A percentile compares a stretch with the other conserved stretches of the same genome.
phyloP scores from a whole-genome alignment of 805 yeast genomes.

The Starmerella davenportii region DNA sequence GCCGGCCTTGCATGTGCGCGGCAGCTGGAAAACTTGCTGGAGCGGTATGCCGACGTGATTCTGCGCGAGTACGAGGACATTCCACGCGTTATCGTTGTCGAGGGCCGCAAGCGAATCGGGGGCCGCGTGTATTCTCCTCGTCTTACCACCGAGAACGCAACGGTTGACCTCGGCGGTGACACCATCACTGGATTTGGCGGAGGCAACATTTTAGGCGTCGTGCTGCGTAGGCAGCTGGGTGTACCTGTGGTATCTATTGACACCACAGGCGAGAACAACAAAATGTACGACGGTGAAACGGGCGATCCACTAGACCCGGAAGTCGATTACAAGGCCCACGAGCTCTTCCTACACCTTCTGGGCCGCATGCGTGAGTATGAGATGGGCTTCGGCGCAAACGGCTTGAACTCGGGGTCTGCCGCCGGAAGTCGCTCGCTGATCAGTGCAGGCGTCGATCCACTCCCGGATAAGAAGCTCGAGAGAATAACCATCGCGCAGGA shows the following conservation, averaged over 20 bases:
- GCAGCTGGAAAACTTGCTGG: slow-evolving; percentile 56
- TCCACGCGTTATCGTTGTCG: slow-evolving; percentile 26
- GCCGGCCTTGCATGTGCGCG: slow-evolving; percentile 95
- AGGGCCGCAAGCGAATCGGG: slow-evolving; percentile 27
- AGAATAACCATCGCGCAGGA: slow-evolving; percentile 23
- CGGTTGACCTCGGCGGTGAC: slow-evolving; percentile 27
- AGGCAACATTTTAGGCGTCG: slow-evolving; percentile 27
- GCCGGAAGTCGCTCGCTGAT: slow-evolving; percentile 26
- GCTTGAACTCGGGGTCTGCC: slow-evolving; percentile 13
- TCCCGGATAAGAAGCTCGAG: slow-evolving; percentile 19
- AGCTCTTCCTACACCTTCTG: slow-evolving; percentile 23
- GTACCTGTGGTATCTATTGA: slow-evolving; percentile 24
- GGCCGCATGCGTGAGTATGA: slow-evolving; percentile 23
- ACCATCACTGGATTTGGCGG: slow-evolving; percentile 26
- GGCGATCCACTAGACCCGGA: slow-evolving; percentile 21
- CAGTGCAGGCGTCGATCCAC: slow-evolving; percentile 25
- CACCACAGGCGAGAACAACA: slow-evolving; percentile 16
- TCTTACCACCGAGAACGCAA: slow-evolving; percentile 10
- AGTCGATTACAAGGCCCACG: slow-evolving; percentile 21
- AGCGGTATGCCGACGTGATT: slow-evolving; percentile 20
- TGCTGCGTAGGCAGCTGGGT: slow-evolving; percentile 26
- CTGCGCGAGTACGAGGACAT: slow-evolving; percentile 24
- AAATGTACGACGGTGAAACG: slow-evolving; percentile 22
- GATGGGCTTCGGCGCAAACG: slow-evolving; percentile 17
- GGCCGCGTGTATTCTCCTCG: slow-evolving; percentile 26